These are phyloP conservation scores for Podosphaera xanthii DNA, from an alignment of 2,329 filamentous ascomycete species.

Conservation along the genomic window DNA sequence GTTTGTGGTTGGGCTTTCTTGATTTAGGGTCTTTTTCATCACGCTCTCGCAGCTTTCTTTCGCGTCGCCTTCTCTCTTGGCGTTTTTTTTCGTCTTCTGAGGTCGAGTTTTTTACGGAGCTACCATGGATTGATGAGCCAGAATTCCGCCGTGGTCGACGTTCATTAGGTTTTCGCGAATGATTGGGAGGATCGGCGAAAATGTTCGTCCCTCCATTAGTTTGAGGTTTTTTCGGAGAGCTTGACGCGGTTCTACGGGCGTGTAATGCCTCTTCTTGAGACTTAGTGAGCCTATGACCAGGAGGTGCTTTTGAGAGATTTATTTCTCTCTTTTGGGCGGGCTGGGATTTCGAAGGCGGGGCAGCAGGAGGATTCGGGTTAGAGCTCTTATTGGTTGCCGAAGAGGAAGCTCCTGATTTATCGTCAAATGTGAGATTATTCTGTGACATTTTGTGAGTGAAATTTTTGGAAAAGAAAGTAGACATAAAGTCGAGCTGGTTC, in stretches of 20 bases:
- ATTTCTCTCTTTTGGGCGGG: slow-evolving; percentile 20
- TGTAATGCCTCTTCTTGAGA: slow-evolving; percentile 43
- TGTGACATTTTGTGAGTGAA: neutral
- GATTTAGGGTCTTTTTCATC: slow-evolving; percentile 19
- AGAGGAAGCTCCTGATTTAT: slow-evolving; percentile 24
- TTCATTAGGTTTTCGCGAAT: slow-evolving; percentile 17
- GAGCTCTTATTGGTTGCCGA: slow-evolving; percentile 17
- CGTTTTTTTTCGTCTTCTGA: slow-evolving; percentile 38
- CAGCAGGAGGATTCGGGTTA: slow-evolving; percentile 22
- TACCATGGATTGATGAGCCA: slow-evolving; percentile 48
- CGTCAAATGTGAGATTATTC: slow-evolving; percentile 42
- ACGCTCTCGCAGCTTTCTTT: slow-evolving; percentile 21
- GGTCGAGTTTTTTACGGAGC: slow-evolving; percentile 27
- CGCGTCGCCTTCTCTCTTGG: slow-evolving; percentile 27
- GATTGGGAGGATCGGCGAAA: slow-evolving; percentile 17
- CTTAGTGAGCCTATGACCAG: slow-evolving; percentile 33
- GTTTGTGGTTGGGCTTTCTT: slow-evolving; percentile 18
- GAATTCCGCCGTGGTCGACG: slow-evolving; percentile 46
- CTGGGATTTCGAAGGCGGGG: slow-evolving; percentile 9
- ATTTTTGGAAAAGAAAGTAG: neutral
- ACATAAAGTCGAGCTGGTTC: neutral
- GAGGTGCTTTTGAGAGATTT: slow-evolving; percentile 12
- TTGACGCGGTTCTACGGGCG: slow-evolving; percentile 23
- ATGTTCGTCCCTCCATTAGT: slow-evolving; percentile 13
- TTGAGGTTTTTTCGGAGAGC: slow-evolving; percentile 11